Base-by-base conservation (phyloP, 75 land plant genomes). In the Picea sitchensis region DNA sequence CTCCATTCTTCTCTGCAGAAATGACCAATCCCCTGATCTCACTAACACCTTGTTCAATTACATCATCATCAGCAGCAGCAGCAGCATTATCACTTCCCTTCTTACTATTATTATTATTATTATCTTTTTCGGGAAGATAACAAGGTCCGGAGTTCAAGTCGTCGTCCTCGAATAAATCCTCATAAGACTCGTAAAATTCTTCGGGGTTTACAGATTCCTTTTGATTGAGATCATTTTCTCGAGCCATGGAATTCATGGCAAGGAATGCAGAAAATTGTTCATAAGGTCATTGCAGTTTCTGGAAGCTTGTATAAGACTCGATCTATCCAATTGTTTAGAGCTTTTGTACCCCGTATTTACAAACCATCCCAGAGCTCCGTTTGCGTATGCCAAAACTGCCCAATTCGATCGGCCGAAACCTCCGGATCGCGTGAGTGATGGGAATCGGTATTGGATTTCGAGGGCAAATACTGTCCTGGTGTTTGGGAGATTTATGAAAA, bases 121-220 rank as follows among this genome's bases (percentile, higher is more conserved):
- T 18, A 11, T 17, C 36, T 71, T 71, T 71, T 3, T 71, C 73
- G 23, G 73, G 73, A 15, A 71, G 73, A 71, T 71, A 71, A 71
- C 73, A 71, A 71, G 73, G 73, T 3, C 73, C 73, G 51, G 8
- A 71, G 4, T 11, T 44, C 54, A 11, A 71, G n/a, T 71, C 73
- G 0, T 71, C 73, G 12, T 71, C 73, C 14, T 71, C 73, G 73
- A 71, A 71, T 41, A 71, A 71, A 20, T 71, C 73, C 44, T 71
- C 73, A 54, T 71, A 71, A 20, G 73, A 71, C 51, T 71, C 73
- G 54, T 41, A 71, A 41, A 71, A 71, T 44, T 71, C 73, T 20
- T 71, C 73, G 41, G 73, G 73, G 23, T 47, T 71, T 41, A 36
- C 47, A 41, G 54, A 71, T 20, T 71, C 73, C 36, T 38, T 38